Conservation (phyloP, 148 eudicot species). For the Mesembryanthemum crystallinum region DNA sequence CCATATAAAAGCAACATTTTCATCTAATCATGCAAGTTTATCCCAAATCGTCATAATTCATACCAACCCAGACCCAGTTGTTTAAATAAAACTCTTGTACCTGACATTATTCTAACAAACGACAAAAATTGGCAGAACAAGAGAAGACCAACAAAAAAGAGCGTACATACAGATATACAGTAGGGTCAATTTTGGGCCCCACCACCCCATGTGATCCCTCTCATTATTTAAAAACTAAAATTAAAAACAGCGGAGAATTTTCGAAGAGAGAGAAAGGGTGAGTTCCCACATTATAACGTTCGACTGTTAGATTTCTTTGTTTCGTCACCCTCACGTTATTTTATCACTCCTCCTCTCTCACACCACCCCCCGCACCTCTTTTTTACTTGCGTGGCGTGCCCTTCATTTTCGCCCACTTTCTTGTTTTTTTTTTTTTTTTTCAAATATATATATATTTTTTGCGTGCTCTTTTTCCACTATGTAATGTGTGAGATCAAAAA, state of each 20-base stretch:
- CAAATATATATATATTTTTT: no score
- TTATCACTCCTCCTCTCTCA: conserved; percentile 16
- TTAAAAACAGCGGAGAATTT: neutral
- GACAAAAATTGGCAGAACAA: conserved; percentile 11
- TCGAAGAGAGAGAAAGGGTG: conserved; percentile 2
- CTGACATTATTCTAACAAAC: neutral
- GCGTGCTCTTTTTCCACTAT: no score
- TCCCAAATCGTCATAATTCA: neutral
- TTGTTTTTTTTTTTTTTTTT: neutral
- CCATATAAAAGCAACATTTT: neutral
- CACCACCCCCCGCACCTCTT: conserved; percentile 17
- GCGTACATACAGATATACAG: no score
- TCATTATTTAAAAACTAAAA: neutral
- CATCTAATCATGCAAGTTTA: neutral
- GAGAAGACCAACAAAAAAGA: neutral
- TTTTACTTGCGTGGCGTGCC: conserved; percentile 18
- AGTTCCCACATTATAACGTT: conserved; percentile 39
- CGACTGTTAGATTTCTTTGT: conserved; percentile 32
- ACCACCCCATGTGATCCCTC: conserved; percentile 14
- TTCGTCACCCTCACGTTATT: conserved; percentile 22
- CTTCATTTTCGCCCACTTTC: conserved; percentile 21
- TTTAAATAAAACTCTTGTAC: neutral
- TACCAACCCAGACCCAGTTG: no score
- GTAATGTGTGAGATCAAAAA: no score
- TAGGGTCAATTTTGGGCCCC: conserved; percentile 19